phyloP scores from a whole-genome alignment of 2,329 filamentous ascomycete genomes.

The Colletotrichum kahawae region DNA sequence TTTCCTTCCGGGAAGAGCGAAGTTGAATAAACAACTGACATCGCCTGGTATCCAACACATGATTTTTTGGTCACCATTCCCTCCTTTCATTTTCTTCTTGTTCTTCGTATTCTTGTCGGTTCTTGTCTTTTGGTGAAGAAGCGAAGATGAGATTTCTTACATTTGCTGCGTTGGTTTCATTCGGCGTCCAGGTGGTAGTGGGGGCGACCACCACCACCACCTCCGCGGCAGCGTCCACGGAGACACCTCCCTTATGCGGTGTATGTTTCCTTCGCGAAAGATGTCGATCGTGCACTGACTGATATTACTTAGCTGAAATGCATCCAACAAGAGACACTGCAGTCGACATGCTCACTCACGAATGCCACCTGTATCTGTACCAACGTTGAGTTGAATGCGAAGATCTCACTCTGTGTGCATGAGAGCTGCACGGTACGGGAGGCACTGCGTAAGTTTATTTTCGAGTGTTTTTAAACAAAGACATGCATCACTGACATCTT shows the following conservation, averaged over 20 bases:
- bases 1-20: background rate
- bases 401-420: constrained; percentile 23
- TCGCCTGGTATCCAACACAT: background rate
- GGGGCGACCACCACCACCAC: background rate
- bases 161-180: background rate
- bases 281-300: background rate
- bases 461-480: too few species aligned
- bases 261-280: constrained; percentile 9
- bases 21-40: background rate
- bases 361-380: constrained; percentile 27
- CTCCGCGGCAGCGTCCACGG: background rate
- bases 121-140: background rate
- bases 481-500: background rate
- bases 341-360: constrained; percentile 15
- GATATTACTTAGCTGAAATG: constrained; percentile 22
- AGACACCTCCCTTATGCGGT: constrained; percentile 22
- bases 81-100: background rate
- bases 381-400: constrained; percentile 24
- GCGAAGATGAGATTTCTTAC: constrained; percentile 14
- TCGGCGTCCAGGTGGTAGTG: constrained; percentile 1
- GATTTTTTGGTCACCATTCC: background rate
- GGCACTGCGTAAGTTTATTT: background rate
- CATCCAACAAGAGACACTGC: constrained; percentile 17
- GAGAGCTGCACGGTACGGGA: constrained; percentile 25
- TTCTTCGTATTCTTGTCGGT: background rate